Base-by-base conservation (phyloP, 169 alveolate genomes). In the Plasmodium gaboni region DNA sequence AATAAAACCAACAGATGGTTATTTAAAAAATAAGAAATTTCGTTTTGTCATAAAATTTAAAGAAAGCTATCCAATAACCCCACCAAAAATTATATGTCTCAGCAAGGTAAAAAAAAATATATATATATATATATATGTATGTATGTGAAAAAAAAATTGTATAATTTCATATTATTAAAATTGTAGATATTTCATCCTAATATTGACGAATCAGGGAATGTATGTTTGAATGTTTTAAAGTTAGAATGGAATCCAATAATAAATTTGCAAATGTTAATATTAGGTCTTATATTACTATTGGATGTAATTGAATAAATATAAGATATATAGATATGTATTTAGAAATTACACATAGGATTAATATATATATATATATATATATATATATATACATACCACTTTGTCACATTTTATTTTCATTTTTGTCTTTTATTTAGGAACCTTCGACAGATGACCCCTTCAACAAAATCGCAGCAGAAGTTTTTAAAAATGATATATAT, bases 361-460 rank as follows among this genome's bases (percentile, higher is more conserved):
- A 22, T 60, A 22, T 60, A 60, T 60, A 60, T 60, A 60, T 60
- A 60, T 60, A 17, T 15, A 8, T 60, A 60, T 2, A 17, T 55
- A 9, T 48, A 48, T 9, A 48, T 48, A 48, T 48, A 9, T 12
- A 46, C 5, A 46, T 46, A 46, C 9, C 9, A 59, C 42, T 59
- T 19, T 0, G 10, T 3, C 42, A 17, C 26, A 24, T 17, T 24
- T 68, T 46, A 10, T 17, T 68, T 67, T 42, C 55, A 7, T n/a
- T 51, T 71, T 10, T 48, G 26, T 22, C 19, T 22, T 53, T 57
- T 70, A 53, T 80, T 55, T 44, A 80, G 90, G 90, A 80, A 32
- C 90, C 90, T 19, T 67, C 90, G 51, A 63, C 85, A 46, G 80
- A 80, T 57, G 90, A 80, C 51, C 90, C 90, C 26, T 80, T 80